A percentile compares a stretch with the other conserved stretches of the same genome.
These are phyloP conservation scores for Geranium brycei DNA, from an alignment of 345 rosid species.

Conservation along the genomic window DNA sequence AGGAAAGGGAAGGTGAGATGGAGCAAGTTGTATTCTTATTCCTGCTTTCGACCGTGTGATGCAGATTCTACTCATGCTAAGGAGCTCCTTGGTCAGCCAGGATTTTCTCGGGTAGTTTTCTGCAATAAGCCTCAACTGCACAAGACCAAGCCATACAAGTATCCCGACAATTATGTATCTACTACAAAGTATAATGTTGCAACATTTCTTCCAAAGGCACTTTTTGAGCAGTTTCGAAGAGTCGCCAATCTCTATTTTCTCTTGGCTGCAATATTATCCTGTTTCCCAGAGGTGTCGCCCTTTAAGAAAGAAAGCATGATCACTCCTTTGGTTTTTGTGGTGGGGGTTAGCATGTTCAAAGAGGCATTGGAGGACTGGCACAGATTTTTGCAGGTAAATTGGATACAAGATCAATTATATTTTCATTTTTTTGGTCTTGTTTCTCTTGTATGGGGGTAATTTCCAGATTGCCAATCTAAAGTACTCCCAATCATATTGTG, in stretches of 20 bases:
- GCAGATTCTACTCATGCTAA: slow-evolving; percentile 8
- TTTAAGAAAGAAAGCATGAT: slow-evolving; percentile 34
- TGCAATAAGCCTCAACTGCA: slow-evolving; percentile 48
- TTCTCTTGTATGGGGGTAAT: too few relatives aligned
- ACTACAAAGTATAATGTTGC: slow-evolving; percentile 47
- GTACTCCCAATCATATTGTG: too few relatives aligned
- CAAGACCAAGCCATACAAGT: slow-evolving; percentile 26
- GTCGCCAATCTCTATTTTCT: slow-evolving; percentile 69
- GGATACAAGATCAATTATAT: too few relatives aligned
- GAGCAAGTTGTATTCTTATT: slow-evolving; percentile 39
- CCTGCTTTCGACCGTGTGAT: slow-evolving; percentile 21
- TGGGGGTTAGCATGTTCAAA: slow-evolving; percentile 60
- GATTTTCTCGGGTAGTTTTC: slow-evolving; percentile 33
- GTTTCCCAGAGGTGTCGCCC: slow-evolving; percentile 28
- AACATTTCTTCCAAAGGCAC: slow-evolving; percentile 54
- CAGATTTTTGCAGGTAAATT: slow-evolving; percentile 30
- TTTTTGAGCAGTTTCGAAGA: slow-evolving; percentile 71
- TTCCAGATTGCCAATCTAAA: too few relatives aligned
- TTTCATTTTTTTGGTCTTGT: too few relatives aligned
- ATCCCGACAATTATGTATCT: slow-evolving; percentile 39
- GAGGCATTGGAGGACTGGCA: slow-evolving; percentile 75
- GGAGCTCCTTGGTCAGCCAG: slow-evolving; percentile 23
- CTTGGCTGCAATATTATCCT: slow-evolving; percentile 39
- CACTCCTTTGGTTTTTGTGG: slow-evolving; percentile 48
- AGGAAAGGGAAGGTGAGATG: slow-evolving; percentile 22